Percentiles rank a stretch among this genome's conserved stretches.
Conservation (phyloP, 2,329 filamentous ascomycete genomes). For the Purpureocillium takamizusanense region DNA sequence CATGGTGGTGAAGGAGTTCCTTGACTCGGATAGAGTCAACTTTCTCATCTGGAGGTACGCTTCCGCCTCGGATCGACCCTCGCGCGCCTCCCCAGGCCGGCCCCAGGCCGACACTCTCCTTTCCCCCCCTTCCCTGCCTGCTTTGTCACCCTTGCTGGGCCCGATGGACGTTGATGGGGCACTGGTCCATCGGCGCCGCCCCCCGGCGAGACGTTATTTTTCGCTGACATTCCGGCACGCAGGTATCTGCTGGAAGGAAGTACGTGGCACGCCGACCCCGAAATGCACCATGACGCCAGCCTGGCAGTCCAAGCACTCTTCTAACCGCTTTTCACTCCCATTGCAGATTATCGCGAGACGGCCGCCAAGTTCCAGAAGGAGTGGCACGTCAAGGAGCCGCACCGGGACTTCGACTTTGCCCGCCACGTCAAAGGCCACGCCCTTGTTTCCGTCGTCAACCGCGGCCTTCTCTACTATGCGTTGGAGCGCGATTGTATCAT, state of each 20-base stretch:
- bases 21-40: constrained; percentile 60
- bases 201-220: constrained; percentile 4
- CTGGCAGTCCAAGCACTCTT: constrained; percentile 1
- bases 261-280: constrained; percentile 31
- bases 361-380: constrained; percentile 61
- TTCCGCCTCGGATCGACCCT: constrained; percentile 11
- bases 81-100: constrained; percentile 14
- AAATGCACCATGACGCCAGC: constrained; percentile 3
- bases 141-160: not conserved
- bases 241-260: constrained; percentile 55
- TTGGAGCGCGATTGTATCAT: constrained; percentile 46
- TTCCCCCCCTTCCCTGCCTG: constrained; percentile 3
- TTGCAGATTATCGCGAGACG: constrained; percentile 56
- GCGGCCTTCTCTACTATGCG: constrained; percentile 52
- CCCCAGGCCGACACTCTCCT: constrained; percentile 2
- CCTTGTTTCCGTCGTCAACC: constrained; percentile 53
- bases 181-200: not conserved
- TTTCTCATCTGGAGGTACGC: constrained; percentile 64
- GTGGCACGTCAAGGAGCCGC: constrained; percentile 55
- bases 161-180: not conserved
- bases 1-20: constrained; percentile 49
- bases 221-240: constrained; percentile 9
- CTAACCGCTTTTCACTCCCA: constrained; percentile 13
- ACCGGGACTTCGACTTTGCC: constrained; percentile 54
- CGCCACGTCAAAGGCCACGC: constrained; percentile 56